Base-by-base conservation (phyloP, 2,329 filamentous ascomycete species). In the Teratosphaeria destructans region DNA sequence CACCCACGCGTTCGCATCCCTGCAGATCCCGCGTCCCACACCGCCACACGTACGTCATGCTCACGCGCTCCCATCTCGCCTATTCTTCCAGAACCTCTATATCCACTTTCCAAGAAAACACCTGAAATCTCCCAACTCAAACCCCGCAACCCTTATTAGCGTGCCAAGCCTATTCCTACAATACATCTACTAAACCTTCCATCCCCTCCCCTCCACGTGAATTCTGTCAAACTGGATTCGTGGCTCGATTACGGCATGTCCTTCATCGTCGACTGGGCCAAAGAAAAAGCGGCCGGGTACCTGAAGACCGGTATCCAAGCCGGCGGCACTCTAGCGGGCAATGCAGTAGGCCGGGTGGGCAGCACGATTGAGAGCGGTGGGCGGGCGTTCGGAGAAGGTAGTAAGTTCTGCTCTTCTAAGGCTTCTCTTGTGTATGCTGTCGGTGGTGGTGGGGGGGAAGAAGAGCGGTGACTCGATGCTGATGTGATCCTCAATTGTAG, bases 311-410 rank as follows among this genome's bases (percentile, higher is more conserved):
- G 69, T 55, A 66, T 74, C 27, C 69, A 73, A 59, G 71, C 71
- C 14, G 72, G 70, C 27, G 72, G 72, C 37, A 72, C 64, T n/a
- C 57, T 73, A 37, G 72, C 72, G 6, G 72, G 72, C 34, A 73
- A 73, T 59, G 66, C 71, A n/a, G 72, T 74, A 4, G 70, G 69
- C 39, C 70, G 71, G 32, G 69, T 70, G 14, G 72, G 72, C 16
- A 65, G 60, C 29, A 49, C 71, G 57, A 69, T 74, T 29, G 71
- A 73, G 59, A 69, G 65, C 52, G 62, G 66, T 12, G 72, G 72
- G 49, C 65, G 68, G 49, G 61, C 66, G 19, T 64, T 73, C 37
- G 71, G 71, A 56, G 65, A 70, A 64, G 70, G 72, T 72, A 61
- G 63, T 65, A 57, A 62, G 63, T 61, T 56, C 58, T 34, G 34